Conservation (phyloP, 202 grass and related monocot species). For the Eragrostis tef region DNA sequence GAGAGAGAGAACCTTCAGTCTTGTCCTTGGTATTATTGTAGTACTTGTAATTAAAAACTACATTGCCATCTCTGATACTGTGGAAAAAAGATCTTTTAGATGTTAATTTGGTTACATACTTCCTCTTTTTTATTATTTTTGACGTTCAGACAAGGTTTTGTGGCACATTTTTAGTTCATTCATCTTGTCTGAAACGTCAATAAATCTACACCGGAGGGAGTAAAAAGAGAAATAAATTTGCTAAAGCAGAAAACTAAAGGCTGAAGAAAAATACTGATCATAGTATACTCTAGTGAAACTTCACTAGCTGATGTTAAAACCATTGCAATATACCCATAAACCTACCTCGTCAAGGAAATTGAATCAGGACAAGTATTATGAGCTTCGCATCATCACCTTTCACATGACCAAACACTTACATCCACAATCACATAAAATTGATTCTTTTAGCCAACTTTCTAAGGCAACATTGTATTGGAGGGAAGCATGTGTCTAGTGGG, state of each 20-base stretch:
- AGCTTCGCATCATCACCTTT: neutral
- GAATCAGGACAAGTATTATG: constrained; percentile 15
- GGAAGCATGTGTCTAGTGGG: neutral
- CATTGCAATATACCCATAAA: neutral
- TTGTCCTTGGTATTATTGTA: constrained; percentile 87
- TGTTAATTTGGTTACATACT: constrained; percentile 27
- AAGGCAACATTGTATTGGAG: neutral
- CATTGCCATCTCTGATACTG: constrained; percentile 96
- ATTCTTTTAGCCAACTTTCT: constrained; percentile 11
- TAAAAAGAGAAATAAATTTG: constrained; percentile 36
- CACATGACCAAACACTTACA: neutral
- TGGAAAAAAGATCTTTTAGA: constrained; percentile 40
- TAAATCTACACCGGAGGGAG: too few species aligned
- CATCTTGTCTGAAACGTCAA: too few species aligned
- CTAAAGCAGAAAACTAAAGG: constrained; percentile 34
- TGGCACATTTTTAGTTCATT: too few species aligned
- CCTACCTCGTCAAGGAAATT: neutral
- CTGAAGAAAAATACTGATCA: constrained; percentile 12
- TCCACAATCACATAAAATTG: constrained; percentile 5
- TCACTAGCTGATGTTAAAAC: neutral
- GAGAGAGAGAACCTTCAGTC: constrained; percentile 70
- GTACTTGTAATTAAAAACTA: constrained; percentile 97
- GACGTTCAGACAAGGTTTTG: too few species aligned
- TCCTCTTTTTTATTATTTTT: too few species aligned
- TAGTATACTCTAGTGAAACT: neutral